These are phyloP conservation scores for Tuber umbilicatum DNA, from an alignment of 495 filamentous ascomycete species.

Conservation along the genomic window DNA sequence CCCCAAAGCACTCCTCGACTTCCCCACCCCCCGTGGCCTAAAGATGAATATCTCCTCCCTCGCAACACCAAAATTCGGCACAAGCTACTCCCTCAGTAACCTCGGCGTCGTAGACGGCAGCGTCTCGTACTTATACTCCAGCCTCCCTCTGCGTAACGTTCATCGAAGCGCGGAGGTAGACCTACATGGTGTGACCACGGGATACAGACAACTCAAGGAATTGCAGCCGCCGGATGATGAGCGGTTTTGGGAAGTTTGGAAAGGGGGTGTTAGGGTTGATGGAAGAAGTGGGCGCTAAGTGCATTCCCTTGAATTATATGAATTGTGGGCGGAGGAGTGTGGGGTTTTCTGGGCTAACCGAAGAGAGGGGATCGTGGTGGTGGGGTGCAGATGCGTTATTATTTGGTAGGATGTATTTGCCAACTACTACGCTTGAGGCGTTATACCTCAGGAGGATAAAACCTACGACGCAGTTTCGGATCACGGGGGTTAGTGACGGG, in stretches of 20 bases:
- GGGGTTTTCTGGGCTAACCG: not conserved
- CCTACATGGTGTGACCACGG: conserved; percentile 58
- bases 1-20: conserved; percentile 52
- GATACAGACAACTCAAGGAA: conserved; percentile 61
- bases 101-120: conserved; percentile 37
- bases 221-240: conserved; percentile 48
- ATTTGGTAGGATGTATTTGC: conserved; percentile 84
- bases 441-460: conserved; percentile 76
- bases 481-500: conserved; percentile 74
- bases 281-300: conserved; percentile 37
- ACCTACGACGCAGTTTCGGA: conserved; percentile 67
- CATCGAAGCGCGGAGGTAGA: conserved; percentile 54
- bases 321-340: not conserved
- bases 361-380: conserved; percentile 29
- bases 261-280: conserved; percentile 32
- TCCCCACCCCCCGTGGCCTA: conserved; percentile 61
- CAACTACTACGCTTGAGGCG: conserved; percentile 75
- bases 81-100: conserved; percentile 36
- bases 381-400: conserved; percentile 58
- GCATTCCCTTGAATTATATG: conserved; percentile 30
- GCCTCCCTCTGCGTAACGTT: conserved; percentile 43
- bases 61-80: conserved; percentile 61
- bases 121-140: conserved; percentile 38
- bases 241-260: conserved; percentile 34
- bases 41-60: conserved; percentile 83